These are phyloP conservation scores for Dimocarpus longan DNA, from an alignment of 345 rosid genomes.

Conservation along the genomic window DNA sequence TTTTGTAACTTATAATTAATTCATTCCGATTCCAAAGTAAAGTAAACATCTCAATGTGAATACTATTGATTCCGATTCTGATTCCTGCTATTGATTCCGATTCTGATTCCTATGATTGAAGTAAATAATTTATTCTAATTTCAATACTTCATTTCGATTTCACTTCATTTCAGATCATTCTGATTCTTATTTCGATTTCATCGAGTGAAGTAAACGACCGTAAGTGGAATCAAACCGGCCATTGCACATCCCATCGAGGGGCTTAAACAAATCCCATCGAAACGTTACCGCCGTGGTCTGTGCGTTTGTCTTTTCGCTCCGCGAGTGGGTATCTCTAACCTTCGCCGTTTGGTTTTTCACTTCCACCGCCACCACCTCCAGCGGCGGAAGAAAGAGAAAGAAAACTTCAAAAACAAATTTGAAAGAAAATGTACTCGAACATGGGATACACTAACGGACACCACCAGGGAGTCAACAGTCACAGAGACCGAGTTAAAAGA, in stretches of 20 bases:
- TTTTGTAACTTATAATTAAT: too few relatives aligned
- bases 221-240: too few relatives aligned
- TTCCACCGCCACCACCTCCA: not conserved
- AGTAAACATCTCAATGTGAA: too few relatives aligned
- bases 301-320: not conserved
- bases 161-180: too few relatives aligned
- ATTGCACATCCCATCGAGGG: not conserved
- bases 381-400: not conserved
- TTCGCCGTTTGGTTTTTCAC: not conserved
- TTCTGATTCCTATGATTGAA: too few relatives aligned
- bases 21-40: too few relatives aligned
- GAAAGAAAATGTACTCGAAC: constrained; percentile 45
- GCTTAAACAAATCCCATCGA: not conserved
- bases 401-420: not conserved
- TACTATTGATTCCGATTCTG: too few relatives aligned
- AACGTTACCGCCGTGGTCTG: not conserved
- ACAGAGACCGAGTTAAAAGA: constrained; percentile 39
- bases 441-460: constrained; percentile 57
- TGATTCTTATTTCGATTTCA: too few relatives aligned
- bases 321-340: not conserved
- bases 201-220: too few relatives aligned
- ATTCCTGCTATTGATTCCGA: too few relatives aligned
- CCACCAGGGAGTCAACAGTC: constrained; percentile 42
- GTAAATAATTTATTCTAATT: too few relatives aligned
- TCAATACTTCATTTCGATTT: too few relatives aligned